Percentiles rank a stretch among this genome's conserved stretches.
Evolutionary conservation across 2,329 filamentous ascomycete species (phyloP).

Genomic region (Aspergillus latus): DNA sequence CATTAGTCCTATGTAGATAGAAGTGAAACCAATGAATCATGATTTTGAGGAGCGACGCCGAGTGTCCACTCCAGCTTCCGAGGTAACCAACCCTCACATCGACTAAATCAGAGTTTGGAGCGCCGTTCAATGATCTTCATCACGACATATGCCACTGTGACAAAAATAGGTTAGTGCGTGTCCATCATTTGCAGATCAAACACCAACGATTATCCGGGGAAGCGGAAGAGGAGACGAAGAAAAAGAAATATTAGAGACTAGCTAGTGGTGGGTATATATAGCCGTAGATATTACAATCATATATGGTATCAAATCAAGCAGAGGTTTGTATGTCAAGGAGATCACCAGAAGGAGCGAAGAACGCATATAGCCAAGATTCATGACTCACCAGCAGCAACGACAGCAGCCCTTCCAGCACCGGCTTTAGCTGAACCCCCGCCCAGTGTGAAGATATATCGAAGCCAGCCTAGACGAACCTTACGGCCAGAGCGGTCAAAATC

Average conservation of each 20-base stretch:
- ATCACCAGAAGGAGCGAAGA: neutral
- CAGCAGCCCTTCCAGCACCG: constrained; percentile 31
- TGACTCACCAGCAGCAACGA: constrained; percentile 6
- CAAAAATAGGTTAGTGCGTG: neutral
- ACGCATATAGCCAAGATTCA: neutral
- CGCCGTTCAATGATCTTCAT: constrained; percentile 9
- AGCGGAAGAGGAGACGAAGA: neutral
- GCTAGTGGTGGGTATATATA: neutral
- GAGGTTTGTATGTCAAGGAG: neutral
- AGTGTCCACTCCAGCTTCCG: neutral
- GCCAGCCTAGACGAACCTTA: constrained; percentile 40
- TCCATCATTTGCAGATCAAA: neutral
- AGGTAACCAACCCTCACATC: neutral
- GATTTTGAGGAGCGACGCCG: neutral
- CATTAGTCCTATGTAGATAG: too few species aligned
- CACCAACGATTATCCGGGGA: neutral
- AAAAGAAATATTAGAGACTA: constrained; percentile 2
- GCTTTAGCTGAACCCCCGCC: constrained; percentile 42
- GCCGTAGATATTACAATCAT: neutral
- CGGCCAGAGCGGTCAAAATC: constrained; percentile 62
- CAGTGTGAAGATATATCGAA: constrained; percentile 42
- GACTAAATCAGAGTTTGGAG: constrained; percentile 1
- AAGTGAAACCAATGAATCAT: neutral
- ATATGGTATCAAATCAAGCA: neutral
- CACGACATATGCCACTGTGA: constrained; percentile 4